phyloP scores from a whole-genome alignment of 2,329 filamentous ascomycete genomes.

The Corynespora cassiicola region DNA sequence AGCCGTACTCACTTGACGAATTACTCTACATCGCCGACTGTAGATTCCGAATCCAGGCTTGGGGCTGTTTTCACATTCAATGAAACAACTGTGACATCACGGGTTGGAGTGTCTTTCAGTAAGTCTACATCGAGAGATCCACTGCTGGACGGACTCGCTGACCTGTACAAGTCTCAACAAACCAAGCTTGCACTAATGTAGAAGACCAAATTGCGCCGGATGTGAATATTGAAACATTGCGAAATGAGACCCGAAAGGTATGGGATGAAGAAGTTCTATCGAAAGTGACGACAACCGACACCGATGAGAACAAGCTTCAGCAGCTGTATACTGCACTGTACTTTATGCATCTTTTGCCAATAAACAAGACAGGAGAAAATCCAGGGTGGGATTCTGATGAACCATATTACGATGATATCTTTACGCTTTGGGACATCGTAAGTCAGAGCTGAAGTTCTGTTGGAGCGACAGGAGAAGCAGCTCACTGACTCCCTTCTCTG shows the following conservation, averaged over 20 bases:
- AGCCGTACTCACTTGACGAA: no score
- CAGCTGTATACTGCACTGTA: slow-evolving; percentile 46
- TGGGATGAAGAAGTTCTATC: slow-evolving; percentile 59
- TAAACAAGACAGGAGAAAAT: slow-evolving; percentile 34
- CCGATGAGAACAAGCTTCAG: slow-evolving; percentile 8
- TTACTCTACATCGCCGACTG: no score
- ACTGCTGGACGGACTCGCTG: no score
- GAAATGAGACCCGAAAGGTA: slow-evolving; percentile 38
- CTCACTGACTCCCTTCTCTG: no score
- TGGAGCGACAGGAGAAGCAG: slow-evolving; percentile 8
- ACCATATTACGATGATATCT: slow-evolving; percentile 47
- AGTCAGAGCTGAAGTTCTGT: not conserved
- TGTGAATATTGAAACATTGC: slow-evolving; percentile 43
- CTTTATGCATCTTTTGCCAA: slow-evolving; percentile 46
- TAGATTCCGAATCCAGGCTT: slow-evolving; percentile 23
- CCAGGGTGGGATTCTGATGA: slow-evolving; percentile 30
- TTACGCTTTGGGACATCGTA: slow-evolving; percentile 20
- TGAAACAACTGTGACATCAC: slow-evolving; percentile 49
- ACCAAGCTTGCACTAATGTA: slow-evolving; percentile 69
- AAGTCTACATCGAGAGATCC: no score
- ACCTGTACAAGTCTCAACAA: no score
- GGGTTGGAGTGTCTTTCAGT: slow-evolving; percentile 56
- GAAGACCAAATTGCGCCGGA: slow-evolving; percentile 69
- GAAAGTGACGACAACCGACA: slow-evolving; percentile 49
- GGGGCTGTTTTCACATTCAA: slow-evolving; percentile 56